phyloP scores from a whole-genome alignment of 176 grass and related monocot species.

The Areca catechu region DNA sequence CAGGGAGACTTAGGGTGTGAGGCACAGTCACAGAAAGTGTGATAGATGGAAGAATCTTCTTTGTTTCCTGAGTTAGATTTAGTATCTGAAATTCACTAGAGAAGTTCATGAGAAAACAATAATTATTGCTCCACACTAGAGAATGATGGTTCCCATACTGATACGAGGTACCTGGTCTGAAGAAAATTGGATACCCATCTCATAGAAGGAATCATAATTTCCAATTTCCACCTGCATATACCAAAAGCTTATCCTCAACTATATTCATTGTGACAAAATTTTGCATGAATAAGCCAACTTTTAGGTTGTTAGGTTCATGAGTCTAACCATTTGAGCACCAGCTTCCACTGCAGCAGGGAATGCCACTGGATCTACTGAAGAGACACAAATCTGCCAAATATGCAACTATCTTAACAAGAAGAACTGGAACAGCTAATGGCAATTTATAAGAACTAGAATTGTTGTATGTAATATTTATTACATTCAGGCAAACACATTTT shows the following conservation, averaged over 20 bases:
- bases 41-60: constrained; percentile 62
- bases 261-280: background rate
- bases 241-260: background rate
- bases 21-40: constrained; percentile 88
- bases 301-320: background rate
- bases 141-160: background rate
- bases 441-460: background rate
- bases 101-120: background rate
- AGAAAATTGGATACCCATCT: constrained; percentile 57
- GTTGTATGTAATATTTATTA: background rate
- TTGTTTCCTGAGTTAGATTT: constrained; percentile 69
- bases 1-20: constrained; percentile 71
- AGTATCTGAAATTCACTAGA: constrained; percentile 45
- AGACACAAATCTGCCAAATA: constrained; percentile 80
- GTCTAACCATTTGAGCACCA: constrained; percentile 81
- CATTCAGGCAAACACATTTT: background rate
- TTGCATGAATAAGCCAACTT: background rate
- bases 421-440: constrained; percentile 4
- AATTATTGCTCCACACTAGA: no score
- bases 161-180: constrained; percentile 37
- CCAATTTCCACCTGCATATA: constrained; percentile 76
- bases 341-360: constrained; percentile 72
- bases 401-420: constrained; percentile 4
- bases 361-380: constrained; percentile 61
- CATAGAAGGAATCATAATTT: constrained; percentile 95